Base-by-base conservation (phyloP, 1,284 basidiomycete genomes). In the Psilocybe mexicana region DNA sequence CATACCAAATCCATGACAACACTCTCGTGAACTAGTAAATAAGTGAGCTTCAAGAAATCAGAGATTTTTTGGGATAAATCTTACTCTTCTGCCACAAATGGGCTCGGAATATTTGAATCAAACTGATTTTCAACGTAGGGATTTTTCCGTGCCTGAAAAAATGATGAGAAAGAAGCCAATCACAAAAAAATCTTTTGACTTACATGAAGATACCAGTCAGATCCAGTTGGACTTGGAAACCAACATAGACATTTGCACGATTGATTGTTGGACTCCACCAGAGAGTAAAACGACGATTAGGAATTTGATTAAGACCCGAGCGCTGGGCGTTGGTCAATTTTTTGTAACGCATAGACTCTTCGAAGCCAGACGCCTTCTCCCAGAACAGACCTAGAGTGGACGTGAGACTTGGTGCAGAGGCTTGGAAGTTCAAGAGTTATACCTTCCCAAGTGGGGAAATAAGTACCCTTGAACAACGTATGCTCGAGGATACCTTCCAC, bases 191-290 rank as follows among this genome's bases (percentile, higher is more conserved):
- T 38, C 0, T n/a, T n/a, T 11, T 51, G 10, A 6, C 82, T 68
- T 52, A 83, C 90, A 93, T 93, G 80, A 93, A 93, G 59, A 93
- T 93, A 71, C 94, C 96, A 25, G 96, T 98, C 63, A 98, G 76
- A 81, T 98, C 96, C 51, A 98, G 85, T 70, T 98, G 97, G 23
- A 99, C 97, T 75, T 99, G 97, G 91, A 99, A 99, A 85, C 96
- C 97, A 71, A 98, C 95, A 71, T 98, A 98, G 73, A 98, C 95
- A 71, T 98, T 99, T 55, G 96, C 95, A 64, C 96, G 92, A 76
- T 98, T 98, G 79, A 98, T 95, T 0, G 93, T 94, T 18, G 95
- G 95, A 70, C 92, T 95, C 96, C 96, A 99, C 97, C 97, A 99
- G 5, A 99, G 83, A 2, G 96, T 99, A 80, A 99, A 99, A n/a